These are phyloP conservation scores for Candida sithepensis DNA, from an alignment of 805 yeast species.

Conservation along the genomic window DNA sequence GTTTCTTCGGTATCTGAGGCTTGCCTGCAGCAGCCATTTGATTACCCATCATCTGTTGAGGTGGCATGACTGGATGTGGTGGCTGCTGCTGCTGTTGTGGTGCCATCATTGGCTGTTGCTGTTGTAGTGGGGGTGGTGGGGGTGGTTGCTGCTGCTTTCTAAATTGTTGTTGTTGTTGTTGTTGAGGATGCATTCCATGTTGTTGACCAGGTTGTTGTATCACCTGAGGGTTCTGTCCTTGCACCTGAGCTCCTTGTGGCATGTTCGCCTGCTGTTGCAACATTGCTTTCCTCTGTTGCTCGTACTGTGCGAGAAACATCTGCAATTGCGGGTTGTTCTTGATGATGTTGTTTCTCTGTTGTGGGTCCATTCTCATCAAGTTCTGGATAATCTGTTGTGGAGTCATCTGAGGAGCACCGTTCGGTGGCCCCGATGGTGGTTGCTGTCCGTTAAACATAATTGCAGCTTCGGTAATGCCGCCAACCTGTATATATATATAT, in stretches of 20 bases:
- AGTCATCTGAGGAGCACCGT: conserved; percentile 17
- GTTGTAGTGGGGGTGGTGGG: conserved; percentile 29
- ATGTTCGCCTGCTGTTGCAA: conserved; percentile 17
- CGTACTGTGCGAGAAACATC: conserved; percentile 30
- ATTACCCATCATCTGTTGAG: neutral
- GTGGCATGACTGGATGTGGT: conserved; percentile 5
- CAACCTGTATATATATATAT: no score
- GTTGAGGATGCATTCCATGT: conserved; percentile 26
- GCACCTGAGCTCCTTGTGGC: conserved; percentile 35
- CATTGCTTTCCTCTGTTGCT: conserved; percentile 30
- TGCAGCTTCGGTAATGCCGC: no score
- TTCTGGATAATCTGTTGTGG: conserved; percentile 30
- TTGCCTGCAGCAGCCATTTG: conserved; percentile 1
- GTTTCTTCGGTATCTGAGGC: neutral
- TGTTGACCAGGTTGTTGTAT: conserved; percentile 9
- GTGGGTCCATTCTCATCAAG: conserved; percentile 34
- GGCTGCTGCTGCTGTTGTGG: conserved; percentile 14
- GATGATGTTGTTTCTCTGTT: conserved; percentile 30
- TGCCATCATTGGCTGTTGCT: conserved; percentile 10
- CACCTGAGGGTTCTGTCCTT: conserved; percentile 33
- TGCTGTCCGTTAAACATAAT: conserved; percentile 8
- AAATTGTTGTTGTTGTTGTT: conserved; percentile 33
- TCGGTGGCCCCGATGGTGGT: conserved; percentile 3
- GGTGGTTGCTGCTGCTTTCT: conserved; percentile 13
- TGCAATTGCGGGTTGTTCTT: conserved; percentile 33